These are phyloP conservation scores for Monilinia vaccinii-corymbosi DNA, from an alignment of 2,329 filamentous ascomycete species.

Conservation along the genomic window DNA sequence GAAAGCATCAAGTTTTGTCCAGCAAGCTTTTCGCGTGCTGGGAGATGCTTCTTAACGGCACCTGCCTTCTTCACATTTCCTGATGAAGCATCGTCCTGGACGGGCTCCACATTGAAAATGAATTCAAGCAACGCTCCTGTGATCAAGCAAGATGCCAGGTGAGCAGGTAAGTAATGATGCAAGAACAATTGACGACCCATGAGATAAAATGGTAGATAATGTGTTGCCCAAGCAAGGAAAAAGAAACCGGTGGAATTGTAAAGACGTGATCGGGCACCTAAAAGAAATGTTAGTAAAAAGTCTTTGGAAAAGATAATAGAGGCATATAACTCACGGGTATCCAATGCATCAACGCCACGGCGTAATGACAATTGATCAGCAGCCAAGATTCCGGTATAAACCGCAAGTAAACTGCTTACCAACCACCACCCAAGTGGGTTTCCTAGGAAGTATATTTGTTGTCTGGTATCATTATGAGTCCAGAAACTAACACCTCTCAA, in stretches of 20 bases:
- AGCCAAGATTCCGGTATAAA: slow-evolving; percentile 83
- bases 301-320: background rate
- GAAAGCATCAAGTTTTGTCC: slow-evolving; percentile 66
- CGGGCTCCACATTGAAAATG: slow-evolving; percentile 83
- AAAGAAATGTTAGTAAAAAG: slow-evolving; percentile 26
- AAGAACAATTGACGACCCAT: slow-evolving; percentile 98
- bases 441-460: slow-evolving; percentile 97
- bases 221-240: slow-evolving; percentile 94
- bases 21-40: slow-evolving; percentile 73
- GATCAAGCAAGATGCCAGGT: slow-evolving; percentile 82
- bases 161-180: slow-evolving; percentile 93
- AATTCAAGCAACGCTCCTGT: slow-evolving; percentile 90
- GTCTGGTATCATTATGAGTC: slow-evolving; percentile 89
- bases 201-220: slow-evolving; percentile 95
- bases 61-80: slow-evolving; percentile 37
- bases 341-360: slow-evolving; percentile 85
- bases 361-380: slow-evolving; percentile 91
- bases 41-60: slow-evolving; percentile 49
- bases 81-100: slow-evolving; percentile 41
- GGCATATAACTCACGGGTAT: slow-evolving; percentile 65
- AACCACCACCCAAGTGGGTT: slow-evolving; percentile 98
- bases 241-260: slow-evolving; percentile 99
- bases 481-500: slow-evolving; percentile 97
- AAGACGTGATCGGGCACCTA: slow-evolving; percentile 80
- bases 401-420: slow-evolving; percentile 80